phyloP scores from a whole-genome alignment of 202 grass and related monocot species.

The Brachypodium distachyon region DNA sequence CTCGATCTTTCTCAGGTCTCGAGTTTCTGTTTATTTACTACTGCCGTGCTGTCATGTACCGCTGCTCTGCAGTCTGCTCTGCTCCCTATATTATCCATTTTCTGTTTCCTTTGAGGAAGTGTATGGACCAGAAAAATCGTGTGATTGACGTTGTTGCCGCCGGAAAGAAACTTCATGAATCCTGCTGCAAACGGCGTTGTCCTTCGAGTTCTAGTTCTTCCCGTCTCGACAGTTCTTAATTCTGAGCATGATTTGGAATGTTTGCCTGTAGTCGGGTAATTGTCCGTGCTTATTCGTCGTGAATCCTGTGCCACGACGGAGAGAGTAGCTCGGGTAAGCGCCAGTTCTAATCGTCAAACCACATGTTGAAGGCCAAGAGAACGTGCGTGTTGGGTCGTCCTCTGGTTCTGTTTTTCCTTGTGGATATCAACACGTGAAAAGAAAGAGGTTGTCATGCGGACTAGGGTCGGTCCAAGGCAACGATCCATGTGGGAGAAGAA shows the following conservation, averaged over 20 bases:
- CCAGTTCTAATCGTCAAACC: neutral
- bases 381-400: neutral
- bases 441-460: too few relatives aligned
- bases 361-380: neutral
- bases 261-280: neutral
- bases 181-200: too few relatives aligned
- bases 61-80: neutral
- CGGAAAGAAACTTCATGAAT: neutral
- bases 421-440: neutral
- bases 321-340: neutral
- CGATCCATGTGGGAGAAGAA: too few relatives aligned
- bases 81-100: neutral
- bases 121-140: neutral
- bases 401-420: neutral
- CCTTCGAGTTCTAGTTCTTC: neutral
- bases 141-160: neutral
- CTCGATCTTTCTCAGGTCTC: neutral
- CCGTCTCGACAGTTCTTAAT: rapidly evolving
- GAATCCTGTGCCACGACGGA: neutral
- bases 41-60: neutral
- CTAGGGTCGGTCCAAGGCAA: too few relatives aligned
- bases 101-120: neutral
- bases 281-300: neutral
- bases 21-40: neutral
- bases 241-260: neutral